These are phyloP conservation scores for Pleurotus cornucopiae DNA, from an alignment of 768 basidiomycete species.

Conservation along the genomic window DNA sequence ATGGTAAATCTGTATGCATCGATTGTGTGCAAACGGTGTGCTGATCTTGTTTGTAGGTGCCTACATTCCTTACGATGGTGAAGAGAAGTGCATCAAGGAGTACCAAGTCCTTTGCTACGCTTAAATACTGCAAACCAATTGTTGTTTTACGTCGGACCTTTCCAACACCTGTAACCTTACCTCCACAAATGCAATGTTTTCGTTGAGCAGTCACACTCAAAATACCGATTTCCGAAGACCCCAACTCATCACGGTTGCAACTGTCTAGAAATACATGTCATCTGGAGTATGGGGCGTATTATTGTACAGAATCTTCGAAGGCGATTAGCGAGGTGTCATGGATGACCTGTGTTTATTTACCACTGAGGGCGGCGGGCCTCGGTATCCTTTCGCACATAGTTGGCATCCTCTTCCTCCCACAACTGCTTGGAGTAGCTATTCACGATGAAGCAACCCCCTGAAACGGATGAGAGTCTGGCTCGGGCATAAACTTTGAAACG, in stretches of 20 bases:
- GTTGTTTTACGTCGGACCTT: neutral
- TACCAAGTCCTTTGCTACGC: conserved; percentile 35
- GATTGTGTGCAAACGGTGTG: neutral
- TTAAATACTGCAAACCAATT: neutral
- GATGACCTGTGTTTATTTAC: conserved; percentile 19
- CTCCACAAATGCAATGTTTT: too few species aligned
- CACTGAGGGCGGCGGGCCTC: conserved; percentile 25
- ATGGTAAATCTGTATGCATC: conserved; percentile 30
- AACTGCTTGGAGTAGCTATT: conserved; percentile 40
- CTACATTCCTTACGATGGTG: conserved; percentile 42
- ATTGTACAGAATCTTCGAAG: too few species aligned
- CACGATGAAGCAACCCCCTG: conserved; percentile 47
- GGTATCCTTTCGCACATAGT: conserved; percentile 36
- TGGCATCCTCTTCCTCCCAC: conserved; percentile 35
- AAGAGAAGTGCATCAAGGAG: conserved; percentile 12
- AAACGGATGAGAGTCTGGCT: neutral
- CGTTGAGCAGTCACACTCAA: too few species aligned
- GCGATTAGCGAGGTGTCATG: too few species aligned
- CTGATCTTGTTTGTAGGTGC: conserved; percentile 31
- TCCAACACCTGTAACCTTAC: too few species aligned
- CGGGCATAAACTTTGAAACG: neutral
- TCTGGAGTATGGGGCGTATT: too few species aligned
- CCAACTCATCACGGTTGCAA: too few species aligned
- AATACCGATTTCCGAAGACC: too few species aligned
- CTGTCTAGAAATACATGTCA: too few species aligned